Conservation (phyloP, 225 moss, liverwort and hornwort species). For the Bryoerythrophyllum caledonicum region DNA sequence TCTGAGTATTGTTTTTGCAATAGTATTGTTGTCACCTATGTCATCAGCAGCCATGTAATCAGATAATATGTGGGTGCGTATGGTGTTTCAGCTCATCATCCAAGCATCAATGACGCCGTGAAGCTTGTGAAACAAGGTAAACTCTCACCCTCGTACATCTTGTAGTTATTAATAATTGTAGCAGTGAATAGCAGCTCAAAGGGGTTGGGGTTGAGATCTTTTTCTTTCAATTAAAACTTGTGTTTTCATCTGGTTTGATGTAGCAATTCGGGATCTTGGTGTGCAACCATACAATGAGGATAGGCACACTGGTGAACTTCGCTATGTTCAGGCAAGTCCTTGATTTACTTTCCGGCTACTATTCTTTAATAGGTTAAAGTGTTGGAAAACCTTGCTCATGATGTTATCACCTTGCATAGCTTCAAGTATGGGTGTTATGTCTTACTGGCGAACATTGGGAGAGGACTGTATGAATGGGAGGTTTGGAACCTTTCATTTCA, state of each 20-base stretch:
- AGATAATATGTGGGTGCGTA: constrained; percentile 3
- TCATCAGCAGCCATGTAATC: not conserved
- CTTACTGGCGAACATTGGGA: constrained; percentile 3
- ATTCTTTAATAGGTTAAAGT: not conserved
- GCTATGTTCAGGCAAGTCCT: constrained; percentile 79
- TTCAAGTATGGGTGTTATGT: not conserved
- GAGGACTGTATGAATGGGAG: not conserved
- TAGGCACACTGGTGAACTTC: constrained; percentile 68
- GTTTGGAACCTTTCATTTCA: constrained; percentile 2
- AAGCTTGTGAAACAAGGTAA: constrained; percentile 87
- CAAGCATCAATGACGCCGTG: constrained; percentile 85
- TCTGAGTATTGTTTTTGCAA: constrained; percentile 1
- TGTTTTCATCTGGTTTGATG: constrained; percentile 28
- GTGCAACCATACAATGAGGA: constrained; percentile 85
- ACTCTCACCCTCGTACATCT: not conserved
- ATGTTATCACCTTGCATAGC: not conserved
- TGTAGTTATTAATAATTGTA: not conserved
- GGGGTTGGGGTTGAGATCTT: constrained; percentile 19
- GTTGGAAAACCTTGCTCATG: constrained; percentile 7
- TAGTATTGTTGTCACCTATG: constrained; percentile 2
- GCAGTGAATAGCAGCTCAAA: not conserved
- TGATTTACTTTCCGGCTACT: constrained; percentile 3
- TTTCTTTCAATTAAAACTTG: not conserved
- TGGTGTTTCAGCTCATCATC: constrained; percentile 79
- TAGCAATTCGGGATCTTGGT: constrained; percentile 72